Evolutionary conservation across 495 filamentous ascomycete species (phyloP).

Genomic region (Podospora pseudoanserina): DNA sequence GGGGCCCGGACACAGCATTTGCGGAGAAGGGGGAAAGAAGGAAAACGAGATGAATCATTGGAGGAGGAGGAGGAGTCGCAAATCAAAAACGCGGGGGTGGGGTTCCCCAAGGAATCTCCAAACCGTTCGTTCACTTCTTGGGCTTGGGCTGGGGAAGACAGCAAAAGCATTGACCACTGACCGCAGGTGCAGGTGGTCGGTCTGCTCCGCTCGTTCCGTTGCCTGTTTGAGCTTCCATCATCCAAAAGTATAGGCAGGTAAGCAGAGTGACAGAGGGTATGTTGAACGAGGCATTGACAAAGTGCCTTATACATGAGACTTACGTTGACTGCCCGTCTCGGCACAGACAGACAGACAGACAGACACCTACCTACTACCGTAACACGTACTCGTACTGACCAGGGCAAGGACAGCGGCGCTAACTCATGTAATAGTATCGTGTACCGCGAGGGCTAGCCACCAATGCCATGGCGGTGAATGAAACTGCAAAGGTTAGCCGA

Average conservation of each 20-base stretch:
- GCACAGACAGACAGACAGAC: background rate
- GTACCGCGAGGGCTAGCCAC: background rate
- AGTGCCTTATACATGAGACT: slow-evolving; percentile 4
- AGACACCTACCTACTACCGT: background rate
- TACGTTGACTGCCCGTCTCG: slow-evolving; percentile 2
- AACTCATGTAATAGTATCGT: background rate
- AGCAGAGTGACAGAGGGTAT: background rate
- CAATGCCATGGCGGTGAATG: background rate
- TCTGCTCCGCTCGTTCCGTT: slow-evolving; percentile 9
- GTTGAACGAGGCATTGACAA: slow-evolving; percentile 6
- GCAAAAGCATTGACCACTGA: background rate
- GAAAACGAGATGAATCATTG: slow-evolving; percentile 2
- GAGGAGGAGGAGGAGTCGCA: slow-evolving; percentile 10
- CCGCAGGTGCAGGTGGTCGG: background rate
- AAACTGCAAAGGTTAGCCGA: slow-evolving; percentile 6
- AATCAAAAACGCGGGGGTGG: slow-evolving; percentile 26
- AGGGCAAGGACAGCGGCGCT: background rate
- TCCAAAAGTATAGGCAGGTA: background rate
- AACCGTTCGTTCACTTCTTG: slow-evolving; percentile 16
- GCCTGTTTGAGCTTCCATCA: slow-evolving; percentile 7
- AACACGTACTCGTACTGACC: background rate
- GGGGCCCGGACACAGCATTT: background rate
- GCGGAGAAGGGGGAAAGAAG: slow-evolving; percentile 12
- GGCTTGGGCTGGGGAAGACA: background rate
- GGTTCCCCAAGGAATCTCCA: slow-evolving; percentile 11